A percentile compares a stretch with the other conserved stretches of the same genome.
Conservation (phyloP, 768 basidiomycete species). For the Mycena rebaudengoi region DNA sequence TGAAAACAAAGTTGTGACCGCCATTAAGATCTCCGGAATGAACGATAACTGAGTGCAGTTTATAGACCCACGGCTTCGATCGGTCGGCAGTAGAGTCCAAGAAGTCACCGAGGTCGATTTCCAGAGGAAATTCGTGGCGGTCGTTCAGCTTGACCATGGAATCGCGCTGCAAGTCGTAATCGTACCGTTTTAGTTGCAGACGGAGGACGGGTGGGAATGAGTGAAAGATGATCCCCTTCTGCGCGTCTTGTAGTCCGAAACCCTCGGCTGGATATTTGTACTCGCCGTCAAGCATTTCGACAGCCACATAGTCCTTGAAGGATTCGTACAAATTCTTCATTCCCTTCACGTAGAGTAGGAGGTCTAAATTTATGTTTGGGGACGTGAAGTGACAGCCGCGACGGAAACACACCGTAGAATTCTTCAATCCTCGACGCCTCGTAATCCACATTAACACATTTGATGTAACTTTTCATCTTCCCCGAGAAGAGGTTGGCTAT, state of each 20-base stretch:
- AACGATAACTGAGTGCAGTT: conserved; percentile 93
- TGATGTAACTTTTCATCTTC: conserved; percentile 99
- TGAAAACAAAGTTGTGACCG: conserved; percentile 97
- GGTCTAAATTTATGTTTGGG: conserved; percentile 64
- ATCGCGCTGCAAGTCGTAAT: conserved; percentile 97
- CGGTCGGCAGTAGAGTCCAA: conserved; percentile 84
- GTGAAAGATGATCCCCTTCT: conserved; percentile 98
- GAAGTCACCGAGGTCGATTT: conserved; percentile 95
- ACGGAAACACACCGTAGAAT: conserved; percentile 77
- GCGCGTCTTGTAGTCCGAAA: conserved; percentile 94
- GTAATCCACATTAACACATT: conserved; percentile 97
- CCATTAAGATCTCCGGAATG: conserved; percentile 98
- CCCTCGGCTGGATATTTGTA: conserved; percentile 99
- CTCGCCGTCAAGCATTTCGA: conserved; percentile 96
- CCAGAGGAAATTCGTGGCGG: conserved; percentile 97
- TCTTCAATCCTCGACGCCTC: conserved; percentile 94
- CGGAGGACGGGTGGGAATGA: conserved; percentile 98
- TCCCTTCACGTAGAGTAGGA: conserved; percentile 97
- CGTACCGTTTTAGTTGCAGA: conserved; percentile 96
- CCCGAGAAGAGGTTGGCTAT: conserved; percentile 94
- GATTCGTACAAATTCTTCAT: conserved; percentile 97
- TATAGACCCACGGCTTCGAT: conserved; percentile 90
- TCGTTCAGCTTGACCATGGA: conserved; percentile 99
- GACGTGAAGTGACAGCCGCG: not conserved
- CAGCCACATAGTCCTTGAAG: conserved; percentile 95